A percentile compares a stretch with the other conserved stretches of the same genome.
These are phyloP conservation scores for Dictyostelium firmibasis DNA, from an alignment of 78 protist species.

Conservation along the genomic window DNA sequence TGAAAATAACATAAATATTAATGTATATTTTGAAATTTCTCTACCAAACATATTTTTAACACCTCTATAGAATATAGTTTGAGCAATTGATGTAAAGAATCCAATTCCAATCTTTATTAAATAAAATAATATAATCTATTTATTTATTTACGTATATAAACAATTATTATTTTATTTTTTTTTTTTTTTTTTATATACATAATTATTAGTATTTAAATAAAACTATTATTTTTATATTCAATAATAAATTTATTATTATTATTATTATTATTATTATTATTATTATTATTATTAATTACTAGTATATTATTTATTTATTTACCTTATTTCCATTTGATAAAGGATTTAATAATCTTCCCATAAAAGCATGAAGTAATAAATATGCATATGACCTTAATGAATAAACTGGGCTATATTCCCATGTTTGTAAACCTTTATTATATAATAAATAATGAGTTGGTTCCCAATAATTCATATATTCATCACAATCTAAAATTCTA, in stretches of 20 bases:
- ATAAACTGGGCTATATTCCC: conserved; percentile 94
- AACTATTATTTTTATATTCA: not conserved
- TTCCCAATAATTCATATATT: conserved; percentile 97
- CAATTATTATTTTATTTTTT: not conserved
- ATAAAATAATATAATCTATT: conserved; percentile 1
- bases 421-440: conserved; percentile 93
- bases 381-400: conserved; percentile 92
- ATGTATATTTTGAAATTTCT: conserved; percentile 14
- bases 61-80: conserved; percentile 47
- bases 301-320: not conserved
- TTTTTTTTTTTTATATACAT: not conserved
- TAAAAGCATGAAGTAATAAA: conserved; percentile 41
- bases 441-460: conserved; percentile 89
- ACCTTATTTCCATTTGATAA: conserved; percentile 33
- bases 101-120: conserved; percentile 46
- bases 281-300: not conserved
- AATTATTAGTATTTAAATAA: no score
- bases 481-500: conserved; percentile 95
- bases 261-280: not conserved
- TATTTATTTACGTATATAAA: no score
- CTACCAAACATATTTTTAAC: conserved; percentile 40
- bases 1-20: conserved; percentile 39
- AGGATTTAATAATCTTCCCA: conserved; percentile 4
- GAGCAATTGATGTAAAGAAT: conserved; percentile 15
- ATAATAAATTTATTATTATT: not conserved